Evolutionary conservation across 2,329 filamentous ascomycete genomes (phyloP).

Genomic region (Blastomyces silverae): DNA sequence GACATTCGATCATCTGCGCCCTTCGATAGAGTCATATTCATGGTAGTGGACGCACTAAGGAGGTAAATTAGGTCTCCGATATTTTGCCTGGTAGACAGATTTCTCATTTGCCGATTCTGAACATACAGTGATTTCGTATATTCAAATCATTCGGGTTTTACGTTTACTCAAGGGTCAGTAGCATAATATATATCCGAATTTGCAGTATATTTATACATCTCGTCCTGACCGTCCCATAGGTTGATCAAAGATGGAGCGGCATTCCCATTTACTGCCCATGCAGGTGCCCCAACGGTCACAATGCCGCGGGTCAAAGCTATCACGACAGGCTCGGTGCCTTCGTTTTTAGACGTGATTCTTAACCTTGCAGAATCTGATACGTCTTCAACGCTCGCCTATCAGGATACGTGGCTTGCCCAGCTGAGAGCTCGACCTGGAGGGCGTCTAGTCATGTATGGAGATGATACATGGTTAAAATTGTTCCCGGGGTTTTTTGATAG

Average conservation of each 20-base stretch:
- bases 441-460: conserved; percentile 88
- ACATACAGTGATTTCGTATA: conserved; percentile 81
- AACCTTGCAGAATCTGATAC: conserved; percentile 95
- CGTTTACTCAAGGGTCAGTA: conserved; percentile 73
- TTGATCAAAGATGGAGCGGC: conserved; percentile 77
- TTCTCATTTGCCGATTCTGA: not conserved
- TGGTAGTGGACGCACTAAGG: conserved; percentile 92
- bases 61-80: conserved; percentile 50
- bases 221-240: conserved; percentile 42
- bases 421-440: conserved; percentile 65
- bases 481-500: conserved; percentile 85
- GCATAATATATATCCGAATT: conserved; percentile 10
- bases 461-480: conserved; percentile 96
- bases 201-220: conserved; percentile 8
- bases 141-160: conserved; percentile 68
- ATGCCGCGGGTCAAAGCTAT: conserved; percentile 98
- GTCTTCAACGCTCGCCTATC: conserved; percentile 73
- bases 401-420: conserved; percentile 96
- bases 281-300: conserved; percentile 92
- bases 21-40: conserved; percentile 89
- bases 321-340: conserved; percentile 95
- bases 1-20: conserved; percentile 56
- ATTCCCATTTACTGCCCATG: conserved; percentile 90
- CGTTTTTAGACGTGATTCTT: conserved; percentile 91
- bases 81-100: not conserved